Evolutionary conservation across 208 protist genomes (phyloP).

Genomic region (Trypanosoma theileri): DNA sequence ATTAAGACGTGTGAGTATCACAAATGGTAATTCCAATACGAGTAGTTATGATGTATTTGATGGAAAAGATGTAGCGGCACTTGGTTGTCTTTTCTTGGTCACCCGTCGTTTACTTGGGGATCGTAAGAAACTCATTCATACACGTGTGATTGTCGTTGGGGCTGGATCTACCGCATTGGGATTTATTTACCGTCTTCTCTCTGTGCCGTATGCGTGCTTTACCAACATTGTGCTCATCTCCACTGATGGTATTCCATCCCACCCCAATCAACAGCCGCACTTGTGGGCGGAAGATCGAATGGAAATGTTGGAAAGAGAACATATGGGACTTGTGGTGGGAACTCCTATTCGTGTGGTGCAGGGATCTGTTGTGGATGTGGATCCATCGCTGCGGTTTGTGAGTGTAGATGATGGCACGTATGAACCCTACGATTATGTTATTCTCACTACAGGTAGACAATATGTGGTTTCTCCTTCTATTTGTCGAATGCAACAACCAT

Average conservation of each 20-base stretch:
- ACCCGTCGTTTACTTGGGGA: slow-evolving; percentile 78
- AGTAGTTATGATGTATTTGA: not conserved
- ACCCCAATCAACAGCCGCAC: slow-evolving; percentile 59
- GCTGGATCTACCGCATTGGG: slow-evolving; percentile 76
- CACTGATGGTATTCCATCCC: slow-evolving; percentile 73
- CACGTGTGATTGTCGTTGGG: slow-evolving; percentile 85
- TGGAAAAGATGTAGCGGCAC: slow-evolving; percentile 25
- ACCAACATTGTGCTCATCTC: slow-evolving; percentile 88
- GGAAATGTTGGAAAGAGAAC: slow-evolving; percentile 81
- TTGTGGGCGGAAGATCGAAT: slow-evolving; percentile 74
- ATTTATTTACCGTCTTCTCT: slow-evolving; percentile 75
- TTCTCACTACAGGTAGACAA: slow-evolving; percentile 86
- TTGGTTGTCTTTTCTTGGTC: slow-evolving; percentile 73
- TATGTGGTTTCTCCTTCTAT: slow-evolving; percentile 76
- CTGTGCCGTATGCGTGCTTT: slow-evolving; percentile 80
- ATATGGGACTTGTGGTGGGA: slow-evolving; percentile 56
- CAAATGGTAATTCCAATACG: not conserved
- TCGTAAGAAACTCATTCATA: slow-evolving; percentile 69
- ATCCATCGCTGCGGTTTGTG: slow-evolving; percentile 79
- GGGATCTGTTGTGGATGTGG: slow-evolving; percentile 84
- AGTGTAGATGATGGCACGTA: slow-evolving; percentile 80
- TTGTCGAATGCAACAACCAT: slow-evolving; percentile 55
- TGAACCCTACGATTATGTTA: slow-evolving; percentile 90
- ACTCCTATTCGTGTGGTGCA: slow-evolving; percentile 68
- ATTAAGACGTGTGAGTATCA: not conserved